phyloP scores from a whole-genome alignment of 2,329 filamentous ascomycete species.

The Calonectria naviculata region DNA sequence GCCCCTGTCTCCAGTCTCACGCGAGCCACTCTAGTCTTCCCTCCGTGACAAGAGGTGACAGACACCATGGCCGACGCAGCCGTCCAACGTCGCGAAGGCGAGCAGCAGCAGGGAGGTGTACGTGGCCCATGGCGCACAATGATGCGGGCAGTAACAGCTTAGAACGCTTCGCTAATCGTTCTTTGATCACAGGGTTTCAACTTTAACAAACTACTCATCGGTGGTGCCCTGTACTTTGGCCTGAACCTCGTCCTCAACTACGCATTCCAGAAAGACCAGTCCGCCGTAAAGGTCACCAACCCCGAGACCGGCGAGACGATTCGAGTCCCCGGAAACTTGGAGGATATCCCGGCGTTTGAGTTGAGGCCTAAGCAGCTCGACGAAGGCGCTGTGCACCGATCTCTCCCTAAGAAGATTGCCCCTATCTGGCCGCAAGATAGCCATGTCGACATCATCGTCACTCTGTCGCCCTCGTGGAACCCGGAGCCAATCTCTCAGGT shows the following conservation, averaged over 20 bases:
- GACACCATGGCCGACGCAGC: conserved; percentile 41
- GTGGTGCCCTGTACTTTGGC: conserved; percentile 66
- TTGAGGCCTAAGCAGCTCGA: conserved; percentile 71
- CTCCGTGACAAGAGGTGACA: conserved; percentile 18
- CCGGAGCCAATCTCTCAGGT: conserved; percentile 75
- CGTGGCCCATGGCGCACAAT: conserved; percentile 31
- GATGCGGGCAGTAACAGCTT: not conserved
- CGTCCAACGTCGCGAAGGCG: conserved; percentile 38
- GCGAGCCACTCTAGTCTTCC: not conserved
- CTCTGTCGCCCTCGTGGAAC: conserved; percentile 80
- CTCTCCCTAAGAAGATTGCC: conserved; percentile 76
- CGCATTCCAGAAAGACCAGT: conserved; percentile 59
- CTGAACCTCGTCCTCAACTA: conserved; percentile 69
- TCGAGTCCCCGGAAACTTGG: conserved; percentile 64
- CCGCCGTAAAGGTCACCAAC: conserved; percentile 60
- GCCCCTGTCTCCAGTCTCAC: not conserved
- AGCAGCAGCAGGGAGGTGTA: conserved; percentile 40
- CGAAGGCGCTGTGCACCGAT: conserved; percentile 72
- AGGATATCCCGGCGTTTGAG: conserved; percentile 71
- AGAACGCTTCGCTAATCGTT: conserved; percentile 21
- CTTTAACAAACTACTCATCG: conserved; percentile 61
- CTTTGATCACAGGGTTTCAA: conserved; percentile 45
- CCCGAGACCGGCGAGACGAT: conserved; percentile 62
- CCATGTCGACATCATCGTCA: conserved; percentile 84
- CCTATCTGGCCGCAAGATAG: conserved; percentile 90